Conservation (phyloP, 2,329 filamentous ascomycete genomes). For the Nannizzia gypsea region DNA sequence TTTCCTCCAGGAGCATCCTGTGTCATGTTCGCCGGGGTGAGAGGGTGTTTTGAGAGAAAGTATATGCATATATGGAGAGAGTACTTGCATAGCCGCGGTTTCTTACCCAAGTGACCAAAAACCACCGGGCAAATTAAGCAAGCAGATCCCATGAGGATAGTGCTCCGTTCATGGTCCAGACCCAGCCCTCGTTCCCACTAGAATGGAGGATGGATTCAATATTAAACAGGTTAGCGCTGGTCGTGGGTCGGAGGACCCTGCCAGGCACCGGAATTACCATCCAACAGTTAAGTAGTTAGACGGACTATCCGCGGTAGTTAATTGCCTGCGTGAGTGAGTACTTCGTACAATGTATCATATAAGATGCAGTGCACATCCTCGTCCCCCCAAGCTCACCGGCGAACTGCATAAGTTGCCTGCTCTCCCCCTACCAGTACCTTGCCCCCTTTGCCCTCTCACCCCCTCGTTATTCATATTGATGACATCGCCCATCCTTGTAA, state of each 20-base stretch:
- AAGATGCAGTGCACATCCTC: not conserved
- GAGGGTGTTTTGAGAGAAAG: not conserved
- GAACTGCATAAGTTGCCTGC: not conserved
- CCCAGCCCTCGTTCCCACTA: not conserved
- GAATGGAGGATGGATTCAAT: not conserved
- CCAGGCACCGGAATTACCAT: not conserved
- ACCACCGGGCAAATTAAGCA: not conserved
- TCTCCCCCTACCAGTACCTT: not conserved
- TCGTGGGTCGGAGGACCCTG: not conserved
- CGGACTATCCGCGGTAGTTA: not conserved
- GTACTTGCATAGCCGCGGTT: not conserved
- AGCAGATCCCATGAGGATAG: not conserved
- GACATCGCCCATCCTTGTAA: not conserved
- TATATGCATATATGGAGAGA: not conserved
- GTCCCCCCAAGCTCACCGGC: not conserved
- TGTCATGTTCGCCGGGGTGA: not conserved
- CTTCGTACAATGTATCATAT: not conserved
- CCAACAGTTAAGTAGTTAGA: not conserved
- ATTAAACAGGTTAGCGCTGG: not conserved
- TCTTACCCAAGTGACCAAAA: not conserved
- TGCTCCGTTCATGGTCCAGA: not conserved
- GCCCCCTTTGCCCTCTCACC: not conserved
- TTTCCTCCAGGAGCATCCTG: not conserved
- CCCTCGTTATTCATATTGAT: not conserved
- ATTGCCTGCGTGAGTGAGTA: not conserved